Evolutionary conservation across 495 filamentous ascomycete genomes (phyloP).

Genomic region (Penicillium soppii): DNA sequence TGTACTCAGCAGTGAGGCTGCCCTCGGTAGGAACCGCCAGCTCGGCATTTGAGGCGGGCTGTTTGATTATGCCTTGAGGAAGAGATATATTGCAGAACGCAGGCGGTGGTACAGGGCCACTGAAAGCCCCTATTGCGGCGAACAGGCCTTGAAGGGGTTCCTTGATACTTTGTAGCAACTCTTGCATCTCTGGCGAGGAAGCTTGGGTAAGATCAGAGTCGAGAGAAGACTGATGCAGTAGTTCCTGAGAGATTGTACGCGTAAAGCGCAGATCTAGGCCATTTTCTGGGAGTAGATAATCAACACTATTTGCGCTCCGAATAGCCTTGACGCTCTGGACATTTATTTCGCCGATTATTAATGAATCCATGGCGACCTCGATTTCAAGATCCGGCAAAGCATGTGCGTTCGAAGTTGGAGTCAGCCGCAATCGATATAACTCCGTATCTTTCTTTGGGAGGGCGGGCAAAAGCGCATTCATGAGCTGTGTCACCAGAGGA

Average conservation of each 20-base stretch:
- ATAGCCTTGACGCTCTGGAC: slow-evolving; percentile 32
- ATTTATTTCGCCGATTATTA: slow-evolving; percentile 8
- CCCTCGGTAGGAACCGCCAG: too few relatives aligned
- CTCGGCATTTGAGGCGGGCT: background rate
- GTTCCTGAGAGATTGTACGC: slow-evolving; percentile 29
- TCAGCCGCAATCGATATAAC: slow-evolving; percentile 31
- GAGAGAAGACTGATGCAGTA: slow-evolving; percentile 8
- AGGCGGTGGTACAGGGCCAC: slow-evolving; percentile 21
- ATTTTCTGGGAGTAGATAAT: slow-evolving; percentile 45
- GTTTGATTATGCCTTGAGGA: slow-evolving; percentile 16
- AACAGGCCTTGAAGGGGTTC: slow-evolving; percentile 19
- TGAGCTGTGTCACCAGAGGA: slow-evolving; percentile 28
- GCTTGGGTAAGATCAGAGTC: slow-evolving; percentile 20
- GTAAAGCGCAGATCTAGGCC: slow-evolving; percentile 43
- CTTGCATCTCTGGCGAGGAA: background rate
- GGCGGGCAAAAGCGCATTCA: slow-evolving; percentile 23
- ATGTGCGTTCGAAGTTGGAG: slow-evolving; percentile 25
- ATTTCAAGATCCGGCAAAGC: slow-evolving; percentile 38
- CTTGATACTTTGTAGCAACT: slow-evolving; percentile 20
- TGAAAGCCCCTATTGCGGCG: background rate
- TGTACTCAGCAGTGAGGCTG: slow-evolving; percentile 31
- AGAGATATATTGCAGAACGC: slow-evolving; percentile 32
- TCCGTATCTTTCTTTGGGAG: slow-evolving; percentile 4
- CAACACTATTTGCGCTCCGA: slow-evolving; percentile 29
- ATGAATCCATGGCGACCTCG: slow-evolving; percentile 18